A percentile compares a stretch with the other conserved stretches of the same genome.
phyloP scores from a whole-genome alignment of 805 yeast species.

The Cyberlindnera nakhonratchasimensis region DNA sequence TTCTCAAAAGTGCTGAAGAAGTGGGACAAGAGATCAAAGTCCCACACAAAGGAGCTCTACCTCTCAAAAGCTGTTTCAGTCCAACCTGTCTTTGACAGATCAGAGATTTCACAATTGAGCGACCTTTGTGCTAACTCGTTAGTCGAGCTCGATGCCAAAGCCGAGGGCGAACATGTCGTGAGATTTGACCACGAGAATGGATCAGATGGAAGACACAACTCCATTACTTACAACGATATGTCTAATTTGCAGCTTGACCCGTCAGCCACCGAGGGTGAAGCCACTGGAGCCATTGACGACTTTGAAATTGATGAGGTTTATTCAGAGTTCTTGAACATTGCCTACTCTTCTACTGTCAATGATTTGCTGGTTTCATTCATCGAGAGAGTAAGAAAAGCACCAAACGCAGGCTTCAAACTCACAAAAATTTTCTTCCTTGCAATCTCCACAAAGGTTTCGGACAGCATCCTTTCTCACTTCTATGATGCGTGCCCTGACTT shows the following conservation, averaged over 20 bases:
- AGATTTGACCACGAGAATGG: conserved; percentile 26
- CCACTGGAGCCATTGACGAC: conserved; percentile 29
- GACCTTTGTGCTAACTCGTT: conserved; percentile 66
- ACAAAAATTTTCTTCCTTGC: conserved; percentile 74
- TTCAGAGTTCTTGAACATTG: conserved; percentile 60
- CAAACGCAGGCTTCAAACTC: conserved; percentile 42
- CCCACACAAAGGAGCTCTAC: conserved; percentile 90
- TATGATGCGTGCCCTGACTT: conserved; percentile 35
- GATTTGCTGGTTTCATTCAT: conserved; percentile 44
- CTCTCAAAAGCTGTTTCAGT: conserved; percentile 90
- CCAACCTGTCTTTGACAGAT: conserved; percentile 93
- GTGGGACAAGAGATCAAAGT: conserved; percentile 96
- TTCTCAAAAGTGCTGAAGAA: conserved; percentile 93
- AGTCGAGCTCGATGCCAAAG: conserved; percentile 70
- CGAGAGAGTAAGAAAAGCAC: conserved; percentile 37
- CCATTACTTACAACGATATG: conserved; percentile 20
- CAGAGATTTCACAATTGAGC: conserved; percentile 78
- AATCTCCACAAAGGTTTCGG: conserved; percentile 59
- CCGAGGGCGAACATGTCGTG: conserved; percentile 44
- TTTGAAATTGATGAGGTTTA: conserved; percentile 65
- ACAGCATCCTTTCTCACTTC: conserved; percentile 46
- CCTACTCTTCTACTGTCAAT: conserved; percentile 34
- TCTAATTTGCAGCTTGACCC: conserved; percentile 20
- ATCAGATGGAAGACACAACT: conserved; percentile 11
- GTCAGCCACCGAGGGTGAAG: conserved; percentile 1